A percentile compares a stretch with the other conserved stretches of the same genome.
These are phyloP conservation scores for Fusarium tuaranense DNA, from an alignment of 2,329 filamentous ascomycete genomes.

Conservation along the genomic window DNA sequence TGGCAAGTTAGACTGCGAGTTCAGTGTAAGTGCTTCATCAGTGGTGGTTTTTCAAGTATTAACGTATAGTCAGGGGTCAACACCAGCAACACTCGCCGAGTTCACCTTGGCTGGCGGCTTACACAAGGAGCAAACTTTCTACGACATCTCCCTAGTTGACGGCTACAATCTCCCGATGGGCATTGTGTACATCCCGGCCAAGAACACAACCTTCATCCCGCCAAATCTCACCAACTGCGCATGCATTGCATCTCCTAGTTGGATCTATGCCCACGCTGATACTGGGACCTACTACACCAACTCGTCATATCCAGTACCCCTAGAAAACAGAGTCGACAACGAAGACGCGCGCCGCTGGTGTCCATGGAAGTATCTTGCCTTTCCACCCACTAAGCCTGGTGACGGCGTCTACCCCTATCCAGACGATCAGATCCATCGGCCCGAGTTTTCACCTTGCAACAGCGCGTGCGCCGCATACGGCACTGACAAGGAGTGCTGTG, in stretches of 20 bases:
- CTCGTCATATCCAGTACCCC: constrained; percentile 73
- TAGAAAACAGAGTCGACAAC: constrained; percentile 70
- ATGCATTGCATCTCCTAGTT: constrained; percentile 78
- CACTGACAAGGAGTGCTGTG: constrained; percentile 78
- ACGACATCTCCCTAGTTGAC: constrained; percentile 87
- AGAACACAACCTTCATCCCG: constrained; percentile 74
- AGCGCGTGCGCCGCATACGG: constrained; percentile 80
- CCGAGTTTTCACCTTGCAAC: constrained; percentile 81
- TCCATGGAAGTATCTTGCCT: constrained; percentile 80
- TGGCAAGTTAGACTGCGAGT: constrained; percentile 75
- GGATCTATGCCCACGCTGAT: constrained; percentile 65
- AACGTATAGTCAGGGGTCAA: constrained; percentile 67
- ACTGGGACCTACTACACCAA: constrained; percentile 73
- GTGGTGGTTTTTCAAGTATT: not conserved
- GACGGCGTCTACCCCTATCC: constrained; percentile 85
- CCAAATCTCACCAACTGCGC: constrained; percentile 82
- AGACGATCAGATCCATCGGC: constrained; percentile 77
- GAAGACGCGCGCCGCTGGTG: constrained; percentile 76
- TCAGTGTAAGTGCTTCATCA: constrained; percentile 65
- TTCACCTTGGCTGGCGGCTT: constrained; percentile 79
- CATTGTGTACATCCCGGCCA: constrained; percentile 69
- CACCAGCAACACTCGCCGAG: constrained; percentile 82
- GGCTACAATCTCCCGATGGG: constrained; percentile 84
- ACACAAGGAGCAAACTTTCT: constrained; percentile 75
- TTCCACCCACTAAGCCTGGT: constrained; percentile 75